A percentile compares a stretch with the other conserved stretches of the same genome.
Evolutionary conservation across 1,284 basidiomycete genomes (phyloP).

Genomic region (Caloboletus firmus): DNA sequence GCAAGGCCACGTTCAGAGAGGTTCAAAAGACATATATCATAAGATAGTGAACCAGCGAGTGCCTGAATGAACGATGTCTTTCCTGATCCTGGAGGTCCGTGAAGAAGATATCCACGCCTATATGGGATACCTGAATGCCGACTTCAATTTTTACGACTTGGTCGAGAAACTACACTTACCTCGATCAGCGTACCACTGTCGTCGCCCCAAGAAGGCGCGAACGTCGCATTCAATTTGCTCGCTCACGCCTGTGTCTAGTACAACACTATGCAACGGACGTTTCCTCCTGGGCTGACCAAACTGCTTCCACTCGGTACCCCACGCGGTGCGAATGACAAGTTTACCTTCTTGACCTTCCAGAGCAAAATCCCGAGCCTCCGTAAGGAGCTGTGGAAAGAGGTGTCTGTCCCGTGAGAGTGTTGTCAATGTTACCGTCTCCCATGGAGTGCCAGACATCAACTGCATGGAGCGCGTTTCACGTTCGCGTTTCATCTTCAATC

Average conservation of each 20-base stretch:
- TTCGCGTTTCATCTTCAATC: constrained; percentile 82
- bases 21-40: constrained; percentile 97
- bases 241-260: constrained; percentile 77
- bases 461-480: constrained; percentile 93
- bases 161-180: constrained; percentile 49
- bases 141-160: constrained; percentile 13
- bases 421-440: constrained; percentile 97
- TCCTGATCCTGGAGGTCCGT: constrained; percentile 96
- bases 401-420: constrained; percentile 84
- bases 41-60: constrained; percentile 86
- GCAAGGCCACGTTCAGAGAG: constrained; percentile 95
- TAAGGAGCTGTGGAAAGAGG: constrained; percentile 80
- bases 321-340: constrained; percentile 94
- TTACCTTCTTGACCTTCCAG: constrained; percentile 89
- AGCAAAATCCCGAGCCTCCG: constrained; percentile 88
- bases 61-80: constrained; percentile 99
- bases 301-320: constrained; percentile 95
- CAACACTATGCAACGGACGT: constrained; percentile 88
- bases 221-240: constrained; percentile 83
- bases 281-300: constrained; percentile 93
- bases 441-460: constrained; percentile 88
- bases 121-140: constrained; percentile 89
- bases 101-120: constrained; percentile 90
- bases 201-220: constrained; percentile 77
- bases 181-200: constrained; percentile 95